phyloP scores from a whole-genome alignment of 805 yeast species.

The Scheffersomyces stipitis region DNA sequence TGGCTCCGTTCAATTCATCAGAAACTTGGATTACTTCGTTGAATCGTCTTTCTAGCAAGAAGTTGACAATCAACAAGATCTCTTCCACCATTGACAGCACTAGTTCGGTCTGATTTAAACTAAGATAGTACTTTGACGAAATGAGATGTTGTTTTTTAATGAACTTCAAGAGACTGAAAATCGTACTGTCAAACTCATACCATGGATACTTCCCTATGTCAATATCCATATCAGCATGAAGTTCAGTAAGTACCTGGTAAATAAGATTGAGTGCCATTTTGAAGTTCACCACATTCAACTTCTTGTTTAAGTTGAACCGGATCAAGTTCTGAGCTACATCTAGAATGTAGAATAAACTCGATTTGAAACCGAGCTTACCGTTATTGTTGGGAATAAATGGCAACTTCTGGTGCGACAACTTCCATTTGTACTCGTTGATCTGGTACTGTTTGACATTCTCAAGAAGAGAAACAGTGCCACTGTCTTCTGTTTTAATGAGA shows the following conservation, averaged over 20 bases:
- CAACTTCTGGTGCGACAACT: slow-evolving; percentile 38
- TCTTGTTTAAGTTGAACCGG: slow-evolving; percentile 39
- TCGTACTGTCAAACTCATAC: slow-evolving; percentile 32
- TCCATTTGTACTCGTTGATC: slow-evolving; percentile 41
- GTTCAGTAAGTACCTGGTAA: slow-evolving; percentile 21
- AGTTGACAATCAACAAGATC: slow-evolving; percentile 18
- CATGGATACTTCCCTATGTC: slow-evolving; percentile 30
- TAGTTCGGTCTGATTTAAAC: slow-evolving; percentile 7
- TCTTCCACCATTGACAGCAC: slow-evolving; percentile 25
- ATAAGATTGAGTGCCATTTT: slow-evolving; percentile 26
- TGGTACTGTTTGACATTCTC: slow-evolving; percentile 13
- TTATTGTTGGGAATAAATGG: slow-evolving; percentile 32
- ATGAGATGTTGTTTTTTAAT: slow-evolving; percentile 18
- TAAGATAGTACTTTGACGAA: slow-evolving; percentile 14
- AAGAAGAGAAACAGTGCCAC: not conserved
- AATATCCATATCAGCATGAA: slow-evolving; percentile 14
- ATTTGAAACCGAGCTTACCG: slow-evolving; percentile 23
- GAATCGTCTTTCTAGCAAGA: slow-evolving; percentile 16
- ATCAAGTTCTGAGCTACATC: slow-evolving; percentile 30
- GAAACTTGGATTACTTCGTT: slow-evolving; percentile 15
- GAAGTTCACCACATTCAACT: slow-evolving; percentile 30
- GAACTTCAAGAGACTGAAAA: slow-evolving; percentile 32
- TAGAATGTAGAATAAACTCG: slow-evolving; percentile 32
- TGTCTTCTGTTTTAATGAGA: not conserved
- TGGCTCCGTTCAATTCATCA: slow-evolving; percentile 5